Conservation (phyloP, 768 basidiomycete genomes). For the Kwoniella shandongensis region DNA sequence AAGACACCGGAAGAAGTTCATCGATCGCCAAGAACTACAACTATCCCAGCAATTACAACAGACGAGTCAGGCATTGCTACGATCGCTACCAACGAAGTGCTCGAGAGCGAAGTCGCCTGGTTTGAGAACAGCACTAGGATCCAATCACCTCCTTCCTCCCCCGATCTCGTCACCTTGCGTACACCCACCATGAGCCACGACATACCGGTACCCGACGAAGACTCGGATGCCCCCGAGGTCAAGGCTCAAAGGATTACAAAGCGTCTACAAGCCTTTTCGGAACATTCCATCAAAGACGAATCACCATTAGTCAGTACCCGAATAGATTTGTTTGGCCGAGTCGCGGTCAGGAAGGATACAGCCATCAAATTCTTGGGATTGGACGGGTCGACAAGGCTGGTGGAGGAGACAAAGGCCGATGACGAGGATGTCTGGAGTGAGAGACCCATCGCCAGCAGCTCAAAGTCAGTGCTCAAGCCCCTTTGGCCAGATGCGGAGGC, state of each 20-base stretch:
- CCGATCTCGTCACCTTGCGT: conserved; percentile 23
- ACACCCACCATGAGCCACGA: conserved; percentile 24
- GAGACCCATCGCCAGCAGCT: conserved; percentile 23
- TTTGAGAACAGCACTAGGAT: conserved; percentile 25
- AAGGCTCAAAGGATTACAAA: conserved; percentile 25
- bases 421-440: conserved; percentile 38
- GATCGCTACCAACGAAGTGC: conserved; percentile 31
- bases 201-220: conserved; percentile 8
- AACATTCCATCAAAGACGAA: conserved; percentile 13
- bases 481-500: conserved; percentile 42
- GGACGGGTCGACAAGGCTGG: conserved; percentile 12
- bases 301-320: conserved; percentile 40
- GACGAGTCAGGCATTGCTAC: conserved; percentile 30
- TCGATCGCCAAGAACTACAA: conserved; percentile 26
- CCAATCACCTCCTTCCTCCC: conserved; percentile 21
- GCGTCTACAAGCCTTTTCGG: conserved; percentile 33
- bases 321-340: conserved; percentile 39
- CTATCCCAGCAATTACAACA: conserved; percentile 32
- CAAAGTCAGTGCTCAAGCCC: conserved; percentile 26
- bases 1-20: conserved; percentile 10
- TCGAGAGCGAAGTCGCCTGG: conserved; percentile 44
- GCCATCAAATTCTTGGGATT: conserved; percentile 44
- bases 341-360: conserved; percentile 39
- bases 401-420: conserved; percentile 34
- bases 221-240: conserved; percentile 15